Conservation (phyloP, 2,329 filamentous ascomycete species). For the Metarhizium album region DNA sequence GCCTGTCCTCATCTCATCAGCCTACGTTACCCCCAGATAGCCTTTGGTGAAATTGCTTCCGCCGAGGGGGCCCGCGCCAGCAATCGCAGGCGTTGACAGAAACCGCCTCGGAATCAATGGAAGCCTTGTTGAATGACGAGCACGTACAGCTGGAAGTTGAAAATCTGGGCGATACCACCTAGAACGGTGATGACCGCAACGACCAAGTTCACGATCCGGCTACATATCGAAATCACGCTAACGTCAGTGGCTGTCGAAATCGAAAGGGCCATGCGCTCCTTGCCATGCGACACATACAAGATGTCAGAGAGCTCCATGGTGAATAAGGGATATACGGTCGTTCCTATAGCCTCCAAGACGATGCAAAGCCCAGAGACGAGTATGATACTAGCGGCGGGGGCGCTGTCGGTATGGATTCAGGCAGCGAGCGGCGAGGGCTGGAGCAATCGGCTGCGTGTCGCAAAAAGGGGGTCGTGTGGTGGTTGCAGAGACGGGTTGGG, state of each 20-base stretch:
- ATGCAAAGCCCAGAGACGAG: not conserved
- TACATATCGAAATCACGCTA: constrained; percentile 28
- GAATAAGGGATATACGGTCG: constrained; percentile 7
- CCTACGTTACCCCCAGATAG: not conserved
- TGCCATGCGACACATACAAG: constrained; percentile 51
- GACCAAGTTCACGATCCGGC: constrained; percentile 88
- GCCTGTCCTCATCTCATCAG: constrained; percentile 6
- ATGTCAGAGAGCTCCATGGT: constrained; percentile 86
- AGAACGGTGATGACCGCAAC: constrained; percentile 80
- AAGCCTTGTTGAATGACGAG: not conserved
- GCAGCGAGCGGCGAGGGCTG: constrained; percentile 3
- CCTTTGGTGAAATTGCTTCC: not conserved
- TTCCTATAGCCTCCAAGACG: not conserved
- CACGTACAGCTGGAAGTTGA: constrained; percentile 48
- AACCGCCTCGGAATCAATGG: not conserved
- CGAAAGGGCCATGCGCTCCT: not conserved
- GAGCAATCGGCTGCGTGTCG: constrained; percentile 5
- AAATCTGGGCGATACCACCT: constrained; percentile 69
- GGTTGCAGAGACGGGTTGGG: constrained; percentile 5
- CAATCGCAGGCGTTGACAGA: not conserved
- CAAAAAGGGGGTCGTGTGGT: not conserved
- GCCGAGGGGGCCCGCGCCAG: not conserved
- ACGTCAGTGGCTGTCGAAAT: constrained; percentile 21
- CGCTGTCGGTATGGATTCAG: not conserved
- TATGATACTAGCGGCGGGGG: not conserved